Conservation (phyloP, 306 rosid species). For the Begonia fuchsioides region DNA sequence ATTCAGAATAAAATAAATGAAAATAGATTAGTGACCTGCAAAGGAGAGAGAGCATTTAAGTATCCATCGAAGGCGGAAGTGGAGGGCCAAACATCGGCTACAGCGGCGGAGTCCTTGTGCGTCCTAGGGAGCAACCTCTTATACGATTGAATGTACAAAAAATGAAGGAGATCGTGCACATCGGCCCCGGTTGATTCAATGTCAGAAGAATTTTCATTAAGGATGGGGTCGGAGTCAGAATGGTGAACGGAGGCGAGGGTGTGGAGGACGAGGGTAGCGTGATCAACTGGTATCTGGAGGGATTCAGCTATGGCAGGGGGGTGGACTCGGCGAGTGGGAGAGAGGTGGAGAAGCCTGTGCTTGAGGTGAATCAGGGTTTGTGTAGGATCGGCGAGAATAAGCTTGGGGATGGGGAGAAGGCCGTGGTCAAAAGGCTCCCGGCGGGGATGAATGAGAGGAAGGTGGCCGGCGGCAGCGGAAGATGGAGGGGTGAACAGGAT, state of each 20-base stretch:
- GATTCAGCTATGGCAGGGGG: conserved; percentile 45
- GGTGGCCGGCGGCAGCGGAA: conserved; percentile 24
- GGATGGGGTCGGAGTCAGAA: conserved; percentile 58
- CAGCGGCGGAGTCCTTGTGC: conserved; percentile 94
- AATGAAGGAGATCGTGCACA: conserved; percentile 70
- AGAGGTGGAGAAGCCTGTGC: conserved; percentile 39
- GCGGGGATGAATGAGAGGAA: conserved; percentile 52
- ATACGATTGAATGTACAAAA: conserved; percentile 86
- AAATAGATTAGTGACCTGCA: conserved; percentile 47
- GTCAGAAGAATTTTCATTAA: conserved; percentile 22
- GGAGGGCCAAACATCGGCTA: conserved; percentile 96
- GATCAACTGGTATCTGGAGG: conserved; percentile 74
- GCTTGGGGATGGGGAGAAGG: conserved; percentile 69
- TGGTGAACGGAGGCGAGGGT: conserved; percentile 65
- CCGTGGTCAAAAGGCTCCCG: conserved; percentile 95
- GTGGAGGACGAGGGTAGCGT: conserved; percentile 62
- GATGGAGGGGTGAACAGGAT: conserved; percentile 45
- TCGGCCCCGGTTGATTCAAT: conserved; percentile 48
- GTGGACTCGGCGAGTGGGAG: conserved; percentile 35
- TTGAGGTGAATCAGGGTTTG: conserved; percentile 77
- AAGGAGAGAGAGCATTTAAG: conserved; percentile 88
- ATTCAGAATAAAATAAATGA: not conserved
- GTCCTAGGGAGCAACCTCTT: conserved; percentile 82
- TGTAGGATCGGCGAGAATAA: conserved; percentile 69
- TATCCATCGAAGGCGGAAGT: conserved; percentile 99